Evolutionary conservation across 176 grass and related monocot genomes (phyloP).

Genomic region (Cenchrus purpureus): DNA sequence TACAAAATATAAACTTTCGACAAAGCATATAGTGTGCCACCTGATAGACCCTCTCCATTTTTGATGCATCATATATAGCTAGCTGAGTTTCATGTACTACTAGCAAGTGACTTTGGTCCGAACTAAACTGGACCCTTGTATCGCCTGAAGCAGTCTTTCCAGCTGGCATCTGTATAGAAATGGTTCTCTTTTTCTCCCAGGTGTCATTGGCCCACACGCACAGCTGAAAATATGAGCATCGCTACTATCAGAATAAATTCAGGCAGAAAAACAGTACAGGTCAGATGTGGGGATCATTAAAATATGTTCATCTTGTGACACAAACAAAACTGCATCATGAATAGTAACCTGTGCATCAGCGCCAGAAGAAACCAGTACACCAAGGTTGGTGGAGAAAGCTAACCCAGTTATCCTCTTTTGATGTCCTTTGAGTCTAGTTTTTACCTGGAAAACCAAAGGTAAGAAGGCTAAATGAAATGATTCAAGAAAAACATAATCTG

Average conservation of each 20-base stretch:
- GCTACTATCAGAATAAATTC: background rate
- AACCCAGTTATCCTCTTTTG: conserved; percentile 93
- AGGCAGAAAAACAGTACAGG: background rate
- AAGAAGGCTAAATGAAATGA: conserved; percentile 42
- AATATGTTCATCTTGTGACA: background rate
- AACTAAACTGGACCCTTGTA: conserved; percentile 91
- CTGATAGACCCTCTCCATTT: conserved; percentile 87
- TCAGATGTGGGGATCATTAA: background rate
- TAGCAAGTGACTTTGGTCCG: conserved; percentile 81
- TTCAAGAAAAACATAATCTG: conserved; percentile 24
- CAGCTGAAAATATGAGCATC: conserved; percentile 55
- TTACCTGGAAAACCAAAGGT: conserved; percentile 65
- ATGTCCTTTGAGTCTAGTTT: conserved; percentile 92
- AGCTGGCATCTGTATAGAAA: conserved; percentile 72
- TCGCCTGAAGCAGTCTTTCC: conserved; percentile 82
- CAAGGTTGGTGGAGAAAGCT: conserved; percentile 78
- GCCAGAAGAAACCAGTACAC: conserved; percentile 93
- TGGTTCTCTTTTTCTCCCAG: conserved; percentile 89
- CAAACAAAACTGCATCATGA: conserved; percentile 8
- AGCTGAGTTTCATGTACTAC: conserved; percentile 95
- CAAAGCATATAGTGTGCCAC: conserved; percentile 47
- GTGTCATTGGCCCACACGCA: conserved; percentile 83
- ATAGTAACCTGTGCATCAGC: conserved; percentile 92
- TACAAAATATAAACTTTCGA: background rate
- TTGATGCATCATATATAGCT: conserved; percentile 89